These are phyloP conservation scores for Teunomyces stri DNA, from an alignment of 805 yeast genomes.

Conservation along the genomic window DNA sequence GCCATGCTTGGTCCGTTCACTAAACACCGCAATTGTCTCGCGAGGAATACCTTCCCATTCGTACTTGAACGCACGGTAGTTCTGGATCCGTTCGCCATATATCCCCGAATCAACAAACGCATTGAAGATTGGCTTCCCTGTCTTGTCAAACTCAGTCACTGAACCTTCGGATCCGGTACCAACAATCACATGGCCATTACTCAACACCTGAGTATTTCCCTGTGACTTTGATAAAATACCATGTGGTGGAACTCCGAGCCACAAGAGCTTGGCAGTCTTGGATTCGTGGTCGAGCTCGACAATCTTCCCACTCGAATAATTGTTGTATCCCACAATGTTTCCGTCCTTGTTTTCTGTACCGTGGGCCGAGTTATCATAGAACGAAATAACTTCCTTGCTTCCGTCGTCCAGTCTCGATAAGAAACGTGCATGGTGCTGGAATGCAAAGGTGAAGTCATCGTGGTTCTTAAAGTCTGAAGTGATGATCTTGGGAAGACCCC, in stretches of 20 bases:
- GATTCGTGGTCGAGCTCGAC: slow-evolving; percentile 28
- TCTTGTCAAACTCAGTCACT: slow-evolving; percentile 29
- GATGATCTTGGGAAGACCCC: slow-evolving; percentile 22
- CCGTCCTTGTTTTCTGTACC: slow-evolving; percentile 32
- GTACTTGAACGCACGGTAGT: slow-evolving; percentile 35
- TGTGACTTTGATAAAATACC: slow-evolving; percentile 27
- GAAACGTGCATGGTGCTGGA: slow-evolving; percentile 38
- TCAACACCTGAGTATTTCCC: slow-evolving; percentile 31
- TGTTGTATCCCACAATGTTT: slow-evolving; percentile 16
- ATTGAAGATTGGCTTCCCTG: slow-evolving; percentile 29
- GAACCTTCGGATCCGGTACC: slow-evolving; percentile 41
- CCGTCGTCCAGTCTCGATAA: slow-evolving; percentile 20
- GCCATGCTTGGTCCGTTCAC: slow-evolving; percentile 12
- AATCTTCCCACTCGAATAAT: slow-evolving; percentile 31
- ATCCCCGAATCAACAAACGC: slow-evolving; percentile 31
- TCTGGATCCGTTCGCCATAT: slow-evolving; percentile 20
- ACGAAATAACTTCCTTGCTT: slow-evolving; percentile 28
- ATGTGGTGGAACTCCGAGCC: slow-evolving; percentile 22
- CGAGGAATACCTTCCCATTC: slow-evolving; percentile 34
- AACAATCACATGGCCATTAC: slow-evolving; percentile 32
- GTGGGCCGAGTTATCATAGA: slow-evolving; percentile 38
- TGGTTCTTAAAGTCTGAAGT: slow-evolving; percentile 12
- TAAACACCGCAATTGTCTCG: slow-evolving; percentile 28
- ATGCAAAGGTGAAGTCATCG: slow-evolving; percentile 27
- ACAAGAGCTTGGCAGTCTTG: slow-evolving; percentile 24